Conservation (phyloP, 176 grass and related monocot genomes). For the Eragrostis nindensis region DNA sequence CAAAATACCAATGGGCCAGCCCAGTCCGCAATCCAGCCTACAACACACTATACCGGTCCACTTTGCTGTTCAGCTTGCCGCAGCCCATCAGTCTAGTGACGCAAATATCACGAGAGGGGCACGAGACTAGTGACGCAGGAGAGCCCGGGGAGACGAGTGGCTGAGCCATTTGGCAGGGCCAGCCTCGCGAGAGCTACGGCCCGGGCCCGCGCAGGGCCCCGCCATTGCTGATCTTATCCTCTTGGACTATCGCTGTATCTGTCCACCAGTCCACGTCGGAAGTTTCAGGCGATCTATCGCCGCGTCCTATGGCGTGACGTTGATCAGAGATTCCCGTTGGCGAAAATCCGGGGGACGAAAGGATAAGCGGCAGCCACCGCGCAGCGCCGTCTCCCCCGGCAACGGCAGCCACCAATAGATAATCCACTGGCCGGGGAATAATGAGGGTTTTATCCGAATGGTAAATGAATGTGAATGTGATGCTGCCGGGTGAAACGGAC, state of each 20-base stretch:
- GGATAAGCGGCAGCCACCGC: neutral
- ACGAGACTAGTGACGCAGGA: neutral
- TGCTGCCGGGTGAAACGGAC: neutral
- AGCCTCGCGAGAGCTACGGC: neutral
- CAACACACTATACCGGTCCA: too few relatives aligned
- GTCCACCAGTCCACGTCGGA: neutral
- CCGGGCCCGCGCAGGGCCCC: constrained; percentile 1
- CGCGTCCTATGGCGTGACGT: too few relatives aligned
- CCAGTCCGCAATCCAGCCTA: too few relatives aligned
- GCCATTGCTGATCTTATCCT: neutral
- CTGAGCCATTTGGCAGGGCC: neutral
- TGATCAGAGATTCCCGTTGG: neutral
- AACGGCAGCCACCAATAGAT: neutral
- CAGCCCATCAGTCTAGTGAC: too few relatives aligned
- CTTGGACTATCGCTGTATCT: neutral
- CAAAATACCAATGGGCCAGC: too few relatives aligned
- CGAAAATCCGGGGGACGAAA: neutral
- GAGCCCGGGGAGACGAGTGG: neutral
- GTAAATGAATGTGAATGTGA: neutral
- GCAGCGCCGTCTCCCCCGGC: neutral
- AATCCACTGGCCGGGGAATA: constrained; percentile 1
- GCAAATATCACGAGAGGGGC: neutral
- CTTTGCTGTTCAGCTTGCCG: too few relatives aligned
- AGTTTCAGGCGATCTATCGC: neutral
- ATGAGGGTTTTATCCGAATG: neutral